Base-by-base conservation (phyloP, 1,284 basidiomycete species). In the Volvariella volvacea region DNA sequence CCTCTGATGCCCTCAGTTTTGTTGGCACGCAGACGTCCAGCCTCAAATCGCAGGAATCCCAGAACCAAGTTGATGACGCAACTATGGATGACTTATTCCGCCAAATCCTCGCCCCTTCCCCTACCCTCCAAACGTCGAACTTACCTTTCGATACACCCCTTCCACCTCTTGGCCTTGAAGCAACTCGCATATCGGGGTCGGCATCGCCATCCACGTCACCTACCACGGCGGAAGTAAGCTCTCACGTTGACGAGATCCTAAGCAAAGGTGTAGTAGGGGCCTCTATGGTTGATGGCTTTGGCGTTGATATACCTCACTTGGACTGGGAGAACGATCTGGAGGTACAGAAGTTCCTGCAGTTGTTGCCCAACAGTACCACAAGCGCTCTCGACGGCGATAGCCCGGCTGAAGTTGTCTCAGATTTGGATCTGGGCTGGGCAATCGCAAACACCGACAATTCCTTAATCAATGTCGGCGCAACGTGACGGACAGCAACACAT, bases 61-160 rank as follows among this genome's bases (percentile, higher is more conserved):
- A 57, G 48, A 50, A 55, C 51, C 54, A 52, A 47, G 56, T 71
- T 55, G 74, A 79, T 61, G 78, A 80, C 55, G 67, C 69, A 50
- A 64, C 70, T 50, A 77, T 83, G 77, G 78, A 83, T 53, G 68
- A 70, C 51, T 67, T 83, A 61, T 70, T 83, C 68, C 71, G 74
- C 50, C 79, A 83, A 63, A 82, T 83, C 63, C 73, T 82, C 66
- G 76, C 72, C 59, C 64, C 74, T 50, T 73, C 76, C 51, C 71
- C 76, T 54, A 58, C 70, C 53, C 48, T 50, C 47, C 50, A 55
- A 47, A 28, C 56, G 49, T 44, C 58, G 58, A 50, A 48, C 55
- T 54, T 62, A 55, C 55, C 58, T 55, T 39, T 46, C 57, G 51
- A 58, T 52, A 47, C 34, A 7, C 52, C 53, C 44, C 52, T 50